A percentile compares a stretch with the other conserved stretches of the same genome.
These are phyloP conservation scores for Talaromyces sp. DNA, from an alignment of 2,329 filamentous ascomycete genomes.

Conservation along the genomic window DNA sequence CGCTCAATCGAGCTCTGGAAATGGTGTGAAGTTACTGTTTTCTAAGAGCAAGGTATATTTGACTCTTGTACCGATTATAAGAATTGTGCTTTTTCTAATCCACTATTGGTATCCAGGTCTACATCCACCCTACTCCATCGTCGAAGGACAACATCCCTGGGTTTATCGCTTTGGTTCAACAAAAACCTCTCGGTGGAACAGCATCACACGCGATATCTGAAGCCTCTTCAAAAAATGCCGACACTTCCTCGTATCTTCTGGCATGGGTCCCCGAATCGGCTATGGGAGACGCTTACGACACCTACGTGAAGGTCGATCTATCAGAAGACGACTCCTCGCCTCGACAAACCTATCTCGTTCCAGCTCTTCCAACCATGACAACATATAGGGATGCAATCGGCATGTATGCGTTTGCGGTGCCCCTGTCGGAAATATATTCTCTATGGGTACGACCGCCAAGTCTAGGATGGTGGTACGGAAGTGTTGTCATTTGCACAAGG, in stretches of 20 bases:
- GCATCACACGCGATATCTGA: conserved; percentile 31
- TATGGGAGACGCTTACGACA: conserved; percentile 77
- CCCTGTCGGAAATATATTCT: conserved; percentile 84
- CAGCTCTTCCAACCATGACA: conserved; percentile 81
- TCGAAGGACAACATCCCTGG: conserved; percentile 94
- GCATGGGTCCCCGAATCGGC: conserved; percentile 91
- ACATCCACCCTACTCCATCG: conserved; percentile 88
- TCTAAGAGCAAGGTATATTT: conserved; percentile 85
- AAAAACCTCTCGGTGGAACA: conserved; percentile 56
- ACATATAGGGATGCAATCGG: conserved; percentile 67
- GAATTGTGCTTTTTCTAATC: neutral
- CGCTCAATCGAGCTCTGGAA: conserved; percentile 68
- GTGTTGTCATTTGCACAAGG: conserved; percentile 84
- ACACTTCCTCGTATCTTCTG: conserved; percentile 71
- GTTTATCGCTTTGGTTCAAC: conserved; percentile 88
- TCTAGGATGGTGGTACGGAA: conserved; percentile 97
- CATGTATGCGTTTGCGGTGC: conserved; percentile 86
- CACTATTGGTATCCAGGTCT: conserved; percentile 55
- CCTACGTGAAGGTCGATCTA: conserved; percentile 94
- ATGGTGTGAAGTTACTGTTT: conserved; percentile 87
- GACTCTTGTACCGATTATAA: neutral
- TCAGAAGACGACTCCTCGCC: conserved; percentile 76
- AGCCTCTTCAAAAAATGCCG: conserved; percentile 39
- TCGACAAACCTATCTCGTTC: conserved; percentile 83
- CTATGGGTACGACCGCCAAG: conserved; percentile 86